A percentile compares a stretch with the other conserved stretches of the same genome.
Conservation (phyloP, 140 eudicot species). For the Senecio squalidus region DNA sequence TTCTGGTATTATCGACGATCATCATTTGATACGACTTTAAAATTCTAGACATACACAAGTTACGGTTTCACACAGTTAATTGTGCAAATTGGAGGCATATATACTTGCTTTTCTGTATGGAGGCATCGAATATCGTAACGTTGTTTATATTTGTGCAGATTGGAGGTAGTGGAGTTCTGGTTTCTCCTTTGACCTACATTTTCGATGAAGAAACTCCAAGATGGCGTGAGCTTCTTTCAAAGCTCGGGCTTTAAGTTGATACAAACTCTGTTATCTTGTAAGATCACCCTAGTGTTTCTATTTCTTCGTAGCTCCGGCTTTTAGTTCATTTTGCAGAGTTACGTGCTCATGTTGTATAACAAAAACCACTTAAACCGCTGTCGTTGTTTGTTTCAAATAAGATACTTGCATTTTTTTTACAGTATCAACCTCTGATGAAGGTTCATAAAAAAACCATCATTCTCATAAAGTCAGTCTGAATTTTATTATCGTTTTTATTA, state of each 20-base stretch:
- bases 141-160: slow-evolving; percentile 42
- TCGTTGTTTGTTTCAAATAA: slow-evolving; percentile 12
- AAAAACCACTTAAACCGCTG: slow-evolving; percentile 1
- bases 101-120: background rate
- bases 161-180: slow-evolving; percentile 93
- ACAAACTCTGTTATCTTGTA: background rate
- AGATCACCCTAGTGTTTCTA: background rate
- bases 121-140: background rate
- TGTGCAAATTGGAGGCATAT: no score
- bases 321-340: background rate
- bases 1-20: background rate
- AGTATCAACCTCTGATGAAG: no score
- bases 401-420: slow-evolving; percentile 10
- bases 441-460: no score
- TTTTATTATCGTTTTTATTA: no score
- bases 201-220: slow-evolving; percentile 91
- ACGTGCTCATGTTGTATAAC: slow-evolving; percentile 19
- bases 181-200: slow-evolving; percentile 82
- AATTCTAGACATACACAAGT: no score
- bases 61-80: no score
- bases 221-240: slow-evolving; percentile 72
- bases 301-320: background rate
- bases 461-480: no score
- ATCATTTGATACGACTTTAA: slow-evolving; percentile 1
- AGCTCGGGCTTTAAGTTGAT: slow-evolving; percentile 44